phyloP scores from a whole-genome alignment of 345 rosid species.

The Crucihimalaya himalaica region DNA sequence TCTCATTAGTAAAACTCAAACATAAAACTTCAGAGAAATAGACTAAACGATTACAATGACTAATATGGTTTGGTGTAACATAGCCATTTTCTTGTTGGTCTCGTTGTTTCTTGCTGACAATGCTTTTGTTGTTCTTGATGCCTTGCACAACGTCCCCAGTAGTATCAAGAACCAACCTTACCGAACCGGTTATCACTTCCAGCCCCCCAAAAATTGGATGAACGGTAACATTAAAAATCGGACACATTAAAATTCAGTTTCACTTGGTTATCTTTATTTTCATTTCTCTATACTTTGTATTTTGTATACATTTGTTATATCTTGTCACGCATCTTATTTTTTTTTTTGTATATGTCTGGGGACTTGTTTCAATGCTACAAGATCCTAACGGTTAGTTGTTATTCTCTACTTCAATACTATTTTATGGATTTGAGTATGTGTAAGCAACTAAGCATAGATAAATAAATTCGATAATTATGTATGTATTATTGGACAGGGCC shows the following conservation, averaged over 20 bases:
- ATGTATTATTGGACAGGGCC: conserved; percentile 28
- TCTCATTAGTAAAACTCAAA: neutral
- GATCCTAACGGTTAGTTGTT: conserved; percentile 20
- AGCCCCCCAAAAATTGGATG: conserved; percentile 76
- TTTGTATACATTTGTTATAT: neutral
- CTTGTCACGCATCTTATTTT: neutral
- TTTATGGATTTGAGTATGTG: neutral
- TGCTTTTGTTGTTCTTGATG: conserved; percentile 25
- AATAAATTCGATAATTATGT: neutral
- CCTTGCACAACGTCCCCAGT: neutral
- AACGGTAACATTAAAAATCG: conserved; percentile 47
- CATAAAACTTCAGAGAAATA: neutral
- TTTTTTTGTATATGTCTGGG: neutral
- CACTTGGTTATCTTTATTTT: neutral
- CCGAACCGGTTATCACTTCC: conserved; percentile 71
- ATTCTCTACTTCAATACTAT: neutral
- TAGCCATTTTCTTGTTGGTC: conserved; percentile 18
- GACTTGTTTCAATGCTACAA: conserved; percentile 6
- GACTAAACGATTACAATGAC: conserved; percentile 2
- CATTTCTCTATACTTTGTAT: neutral
- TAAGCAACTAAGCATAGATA: neutral
- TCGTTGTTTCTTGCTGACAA: conserved; percentile 21
- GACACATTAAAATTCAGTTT: neutral
- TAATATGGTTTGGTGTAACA: conserved; percentile 24
- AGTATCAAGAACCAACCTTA: conserved; percentile 52